Conservation (phyloP, 305 asterid species). For the Fraxinus floribunda region DNA sequence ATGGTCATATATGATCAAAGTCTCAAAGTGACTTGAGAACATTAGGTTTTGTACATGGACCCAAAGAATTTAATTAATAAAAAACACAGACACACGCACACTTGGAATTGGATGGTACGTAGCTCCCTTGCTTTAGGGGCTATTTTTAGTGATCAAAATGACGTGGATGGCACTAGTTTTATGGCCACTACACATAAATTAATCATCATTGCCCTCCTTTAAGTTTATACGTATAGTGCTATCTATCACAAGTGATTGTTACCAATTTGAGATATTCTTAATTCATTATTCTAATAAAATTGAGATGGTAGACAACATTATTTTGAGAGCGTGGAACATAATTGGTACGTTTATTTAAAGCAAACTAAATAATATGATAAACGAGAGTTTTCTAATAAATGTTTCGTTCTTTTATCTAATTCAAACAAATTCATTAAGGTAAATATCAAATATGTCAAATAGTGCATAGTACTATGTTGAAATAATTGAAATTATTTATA, state of each 20-base stretch:
- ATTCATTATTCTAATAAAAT: neutral
- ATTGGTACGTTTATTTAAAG: neutral
- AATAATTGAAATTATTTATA: too few relatives aligned
- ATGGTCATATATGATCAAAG: constrained; percentile 27
- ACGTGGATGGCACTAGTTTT: constrained; percentile 31
- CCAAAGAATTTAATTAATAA: neutral
- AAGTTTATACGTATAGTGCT: neutral
- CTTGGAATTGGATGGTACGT: constrained; percentile 17
- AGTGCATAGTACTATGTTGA: neutral
- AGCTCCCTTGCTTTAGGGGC: constrained; percentile 33
- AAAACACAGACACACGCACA: neutral
- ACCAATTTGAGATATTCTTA: neutral
- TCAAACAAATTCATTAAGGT: too few relatives aligned
- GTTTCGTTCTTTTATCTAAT: too few relatives aligned
- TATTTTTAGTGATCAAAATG: constrained; percentile 20
- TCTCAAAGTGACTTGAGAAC: constrained; percentile 22
- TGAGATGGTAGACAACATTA: neutral
- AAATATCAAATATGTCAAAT: neutral
- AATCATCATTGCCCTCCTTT: neutral
- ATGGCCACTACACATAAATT: constrained; percentile 23
- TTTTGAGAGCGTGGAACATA: neutral
- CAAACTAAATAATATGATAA: neutral
- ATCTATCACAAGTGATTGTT: neutral
- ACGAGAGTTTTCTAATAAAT: too few relatives aligned
- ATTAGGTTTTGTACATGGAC: constrained; percentile 2